Base-by-base conservation (phyloP, 208 protist genomes). In the Crithidia brevicula region DNA sequence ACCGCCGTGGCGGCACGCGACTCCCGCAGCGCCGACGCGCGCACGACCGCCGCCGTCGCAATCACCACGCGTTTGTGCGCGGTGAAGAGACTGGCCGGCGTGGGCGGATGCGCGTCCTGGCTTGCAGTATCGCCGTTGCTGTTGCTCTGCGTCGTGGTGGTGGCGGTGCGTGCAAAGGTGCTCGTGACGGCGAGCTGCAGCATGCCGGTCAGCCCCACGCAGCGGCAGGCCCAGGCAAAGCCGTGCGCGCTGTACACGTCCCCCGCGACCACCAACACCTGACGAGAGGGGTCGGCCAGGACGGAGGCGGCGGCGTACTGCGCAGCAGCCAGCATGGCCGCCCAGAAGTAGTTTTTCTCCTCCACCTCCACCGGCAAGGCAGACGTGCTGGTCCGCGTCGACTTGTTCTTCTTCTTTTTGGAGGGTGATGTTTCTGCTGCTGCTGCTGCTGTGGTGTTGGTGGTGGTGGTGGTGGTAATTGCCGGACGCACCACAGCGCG, bases 221-320 rank as follows among this genome's bases (percentile, higher is more conserved):
- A 93, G 38, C 88, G 88, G 38, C 72, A 62, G 1, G 86, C 88
- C 88, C 88, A 94, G 15, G 84, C 86, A 67, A 94, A 92, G 51
- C 86, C 91, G 67, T 92, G 86, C 2, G 91, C 85, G 49, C 72
- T 81, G 34, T 82, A 70, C 23, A 83, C 71, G 38, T 68, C 62
- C 3, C 76, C 80, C 1, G 81, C 79, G 4, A 93, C 83, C 36
- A 93, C 77, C 18, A 96, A 60, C 45, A 90, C 81, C 43, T 81
- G 56, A 42, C 74, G 43, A 18, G 53, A 9, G 4, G 61, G 20
- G 38, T 67, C 50, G 4, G 33, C 6, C 36, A 22, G 15, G 18
- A 89, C n/a, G 4, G 62, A 72, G 6, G 70, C 22, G 23, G 52
- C 69, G 20, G 84, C 78, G 52, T 89, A 78, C 46, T 83, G 74